Base-by-base conservation (phyloP, 2,329 filamentous ascomycete genomes). In the Cladosporium sp. region DNA sequence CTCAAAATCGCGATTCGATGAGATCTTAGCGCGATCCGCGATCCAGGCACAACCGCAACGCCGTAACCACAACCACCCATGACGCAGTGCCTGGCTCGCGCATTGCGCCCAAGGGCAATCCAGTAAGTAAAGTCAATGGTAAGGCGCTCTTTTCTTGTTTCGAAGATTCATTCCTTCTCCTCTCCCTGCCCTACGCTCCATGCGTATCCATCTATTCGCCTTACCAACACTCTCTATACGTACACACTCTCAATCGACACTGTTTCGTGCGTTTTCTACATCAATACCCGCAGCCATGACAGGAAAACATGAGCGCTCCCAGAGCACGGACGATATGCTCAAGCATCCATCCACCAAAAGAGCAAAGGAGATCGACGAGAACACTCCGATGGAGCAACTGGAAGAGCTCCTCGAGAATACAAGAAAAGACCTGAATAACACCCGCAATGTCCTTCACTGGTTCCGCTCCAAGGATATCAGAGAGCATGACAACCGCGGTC, bases 381-480 rank as follows among this genome's bases (percentile, higher is more conserved):
- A 76, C 20, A 61, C 70, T 1, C 75, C 75, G 0, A 75, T 71
- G 51, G 62, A 70, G 12, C 60, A 71, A 30, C 64, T 78, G 13
- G 56, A 63, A n/a, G 60, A 67, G 37, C 61, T 67, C 1, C 60
- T 77, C 3, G 63, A 68, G 18, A 60, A 66, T 6, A 73, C 73
- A 51, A 60, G 69, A 15, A 65, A 65, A 30, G 61, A 67, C 9
- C 63, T 66, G 17, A 61, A 70, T 6, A 66, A 69, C 5, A 48
- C 45, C 6, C 64, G 61, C n/a, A 73, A 68, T 52, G 70, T 77
- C 1, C 62, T 72, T 4, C 74, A 77, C 53, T 78, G 75, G 76
- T 78, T 77, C 55, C 70, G 74, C n/a, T 71, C 70, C 51, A 77
- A 77, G 54, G 76, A 78, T 48, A 59, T 78, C 7, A 68, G 76